Evolutionary conservation across 2,329 filamentous ascomycete genomes (phyloP), one percentile per base, ranked within the genome.

Genomic region (Fusarium hostae): DNA sequence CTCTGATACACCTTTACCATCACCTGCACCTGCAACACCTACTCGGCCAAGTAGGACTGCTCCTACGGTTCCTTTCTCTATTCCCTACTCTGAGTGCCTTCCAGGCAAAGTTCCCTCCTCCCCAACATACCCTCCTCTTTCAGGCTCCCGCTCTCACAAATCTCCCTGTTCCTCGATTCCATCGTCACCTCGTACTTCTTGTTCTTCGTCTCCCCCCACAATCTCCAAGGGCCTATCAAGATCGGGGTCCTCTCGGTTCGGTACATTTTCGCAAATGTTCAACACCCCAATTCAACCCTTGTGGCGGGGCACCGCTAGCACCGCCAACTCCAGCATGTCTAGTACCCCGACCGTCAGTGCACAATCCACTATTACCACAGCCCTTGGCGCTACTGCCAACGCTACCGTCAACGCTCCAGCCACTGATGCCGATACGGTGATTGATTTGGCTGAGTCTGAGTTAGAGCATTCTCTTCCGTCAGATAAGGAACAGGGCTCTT

Each of bases 191-290:
- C 64, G 73, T 28, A 69, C 69, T 44, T 77, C 76, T 48, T 72
- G 70, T 61, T 73, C 76, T 51, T 70, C 72, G 20, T 69, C 70
- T 55, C 65, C 71, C 57, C 71, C 69, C 59, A 78, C 73, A 51
- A 64, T 78, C 44, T 70, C 75, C 43, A 77, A 76, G 64, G 76
- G 74, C 54, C 63, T 77, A 47, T 75, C 79, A 52, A 76, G 74
- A 47, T 76, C 79, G 13, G 68, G 66, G 51, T 71, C 75, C 22
- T 58, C 48, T 47, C 63, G 64, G 32, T 72, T 75, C 59, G 63
- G 70, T 65, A 70, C 71, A 54, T 66, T 78, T 59, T 77, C 75
- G 66, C 74, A 77, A 63, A 74, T 76, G 64, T 72, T 77, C 71
- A 63, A 51, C 39, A 59, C 65, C 54, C 76, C 72, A 54, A 73